These are phyloP conservation scores for Chrysochromulina parva DNA, from an alignment of 78 protist genomes.

Conservation along the genomic window DNA sequence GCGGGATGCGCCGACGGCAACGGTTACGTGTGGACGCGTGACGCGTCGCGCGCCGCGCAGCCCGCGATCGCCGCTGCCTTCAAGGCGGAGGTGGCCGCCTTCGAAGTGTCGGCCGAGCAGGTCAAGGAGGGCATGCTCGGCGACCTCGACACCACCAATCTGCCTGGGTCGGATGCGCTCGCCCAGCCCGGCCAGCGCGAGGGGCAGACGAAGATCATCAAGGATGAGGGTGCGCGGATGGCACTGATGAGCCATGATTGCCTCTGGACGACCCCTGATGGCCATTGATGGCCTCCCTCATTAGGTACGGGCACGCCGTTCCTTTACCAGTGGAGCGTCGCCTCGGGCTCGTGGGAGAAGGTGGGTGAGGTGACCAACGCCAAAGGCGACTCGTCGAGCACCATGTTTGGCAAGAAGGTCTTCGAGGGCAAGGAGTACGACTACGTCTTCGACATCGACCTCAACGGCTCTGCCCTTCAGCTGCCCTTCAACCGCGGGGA, in stretches of 20 bases:
- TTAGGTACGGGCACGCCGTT: constrained; percentile 10
- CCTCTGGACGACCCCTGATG: too few relatives aligned
- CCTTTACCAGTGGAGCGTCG: constrained; percentile 34
- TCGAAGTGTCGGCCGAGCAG: background rate
- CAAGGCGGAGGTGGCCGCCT: background rate
- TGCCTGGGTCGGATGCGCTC: constrained; percentile 45
- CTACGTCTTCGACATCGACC: constrained; percentile 78
- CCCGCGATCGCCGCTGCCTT: background rate
- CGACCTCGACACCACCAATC: constrained; percentile 50
- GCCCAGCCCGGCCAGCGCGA: constrained; percentile 42
- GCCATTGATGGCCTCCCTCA: too few relatives aligned
- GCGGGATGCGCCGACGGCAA: constrained; percentile 70
- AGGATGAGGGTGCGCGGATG: background rate
- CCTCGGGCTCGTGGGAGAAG: constrained; percentile 58
- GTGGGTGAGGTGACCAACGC: constrained; percentile 65
- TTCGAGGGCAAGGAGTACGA: constrained; percentile 78
- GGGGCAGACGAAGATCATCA: constrained; percentile 65
- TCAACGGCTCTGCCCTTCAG: constrained; percentile 44
- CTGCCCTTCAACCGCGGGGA: constrained; percentile 68
- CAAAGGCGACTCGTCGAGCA: constrained; percentile 43
- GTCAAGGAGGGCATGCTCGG: constrained; percentile 41
- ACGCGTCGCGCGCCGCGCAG: background rate
- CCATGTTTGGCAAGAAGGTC: constrained; percentile 1
- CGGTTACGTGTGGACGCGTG: constrained; percentile 61
- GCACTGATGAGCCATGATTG: too few relatives aligned